Base-by-base conservation (phyloP, 2,329 filamentous ascomycete species). In the Thermoascus crustaceus region DNA sequence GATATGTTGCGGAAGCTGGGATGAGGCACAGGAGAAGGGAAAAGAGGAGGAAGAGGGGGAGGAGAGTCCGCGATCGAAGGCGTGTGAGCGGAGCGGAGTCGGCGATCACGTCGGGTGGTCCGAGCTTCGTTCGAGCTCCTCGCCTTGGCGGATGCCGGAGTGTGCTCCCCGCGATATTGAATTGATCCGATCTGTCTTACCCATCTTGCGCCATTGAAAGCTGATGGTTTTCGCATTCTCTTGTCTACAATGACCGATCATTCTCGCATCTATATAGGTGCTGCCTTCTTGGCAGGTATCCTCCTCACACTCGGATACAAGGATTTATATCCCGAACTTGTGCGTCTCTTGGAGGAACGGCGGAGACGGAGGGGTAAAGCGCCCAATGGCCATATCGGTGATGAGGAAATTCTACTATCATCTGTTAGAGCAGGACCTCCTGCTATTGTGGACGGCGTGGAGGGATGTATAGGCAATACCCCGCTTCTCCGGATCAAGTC, bases 401-500 rank as follows among this genome's bases (percentile, higher is more conserved):
- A 21, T 27, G 20, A 20, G 21, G 19, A 58, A 66, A 26, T 69
- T 80, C 11, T 69, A 78, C 49, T 75, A 79, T 50, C 70, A 68
- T 25, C 35, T 21, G 50, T 51, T 6, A 50, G 53, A 29, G 33
- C 51, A 31, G 57, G 60, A 1, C 61, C 61, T 18, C 61, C 61
- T 8, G 48, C 53, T 17, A 76, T 89, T 37, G 76, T 78, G 9
- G 75, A 85, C 37, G 91, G 91, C 11, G 84, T 98, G 41, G 87
- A 94, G 60, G 85, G 81, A 30, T 85, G 83, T 55, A 96, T 98
- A 55, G 91, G 91, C 38, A 84, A 94, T 61, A 98, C 91, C 9
- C 89, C 88, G 1, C 72, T 98, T 17, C 76, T 98, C 50, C 77
- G 78, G 44, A 87, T 98, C 56, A 82, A 79, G 47, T 88, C 84